Conservation (phyloP, 1,139 yeast genomes). For the Protomyces macrosporus region DNA sequence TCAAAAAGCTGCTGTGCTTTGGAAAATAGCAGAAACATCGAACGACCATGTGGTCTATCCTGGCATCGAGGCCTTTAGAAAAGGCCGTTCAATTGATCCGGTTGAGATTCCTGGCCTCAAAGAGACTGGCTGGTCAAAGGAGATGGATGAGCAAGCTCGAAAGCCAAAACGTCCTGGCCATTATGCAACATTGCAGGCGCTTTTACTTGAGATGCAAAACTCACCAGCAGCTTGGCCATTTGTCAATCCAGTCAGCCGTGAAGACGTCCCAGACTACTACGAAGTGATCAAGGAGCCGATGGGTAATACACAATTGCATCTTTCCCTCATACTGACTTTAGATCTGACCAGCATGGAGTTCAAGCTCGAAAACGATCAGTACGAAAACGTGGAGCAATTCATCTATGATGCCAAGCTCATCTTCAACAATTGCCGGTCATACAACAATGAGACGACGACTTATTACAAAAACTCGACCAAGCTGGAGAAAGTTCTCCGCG, state of each 20-base stretch:
- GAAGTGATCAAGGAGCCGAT: constrained; percentile 97
- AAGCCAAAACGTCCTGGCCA: constrained; percentile 94
- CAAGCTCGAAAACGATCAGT: constrained; percentile 85
- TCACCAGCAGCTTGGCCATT: constrained; percentile 99
- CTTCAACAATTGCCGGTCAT: constrained; percentile 83
- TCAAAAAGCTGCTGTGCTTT: constrained; percentile 86
- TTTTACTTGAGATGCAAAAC: constrained; percentile 79
- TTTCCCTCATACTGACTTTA: background rate
- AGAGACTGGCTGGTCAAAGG: constrained; percentile 98
- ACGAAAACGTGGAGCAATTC: constrained; percentile 85
- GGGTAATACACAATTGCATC: constrained; percentile 38
- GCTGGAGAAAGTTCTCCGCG: constrained; percentile 20
- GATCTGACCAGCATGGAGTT: constrained; percentile 93
- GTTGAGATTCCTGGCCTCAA: constrained; percentile 46
- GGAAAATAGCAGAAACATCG: constrained; percentile 74
- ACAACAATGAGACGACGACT: constrained; percentile 84
- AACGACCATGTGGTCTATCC: constrained; percentile 74
- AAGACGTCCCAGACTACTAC: constrained; percentile 94
- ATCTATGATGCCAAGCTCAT: constrained; percentile 80
- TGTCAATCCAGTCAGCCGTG: constrained; percentile 82
- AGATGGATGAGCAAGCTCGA: constrained; percentile 94
- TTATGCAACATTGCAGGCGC: constrained; percentile 84
- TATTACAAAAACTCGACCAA: constrained; percentile 51
- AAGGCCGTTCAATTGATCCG: constrained; percentile 40
- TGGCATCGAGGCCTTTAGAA: constrained; percentile 68